These are phyloP conservation scores for Sherardia arvensis DNA, from an alignment of 257 asterid species.

Conservation along the genomic window DNA sequence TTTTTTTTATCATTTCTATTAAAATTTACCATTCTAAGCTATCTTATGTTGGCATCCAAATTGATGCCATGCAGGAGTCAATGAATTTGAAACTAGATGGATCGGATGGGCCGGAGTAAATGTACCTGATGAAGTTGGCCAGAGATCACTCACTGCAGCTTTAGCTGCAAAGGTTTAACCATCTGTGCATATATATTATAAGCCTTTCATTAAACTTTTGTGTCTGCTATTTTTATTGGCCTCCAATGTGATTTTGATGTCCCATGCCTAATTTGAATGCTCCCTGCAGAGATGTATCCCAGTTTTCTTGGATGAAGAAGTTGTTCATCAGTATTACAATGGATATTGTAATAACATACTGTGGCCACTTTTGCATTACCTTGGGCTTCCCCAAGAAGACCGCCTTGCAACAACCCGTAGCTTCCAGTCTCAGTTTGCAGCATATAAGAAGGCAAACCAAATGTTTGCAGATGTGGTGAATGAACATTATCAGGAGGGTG, in stretches of 20 bases:
- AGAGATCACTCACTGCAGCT: constrained; percentile 69
- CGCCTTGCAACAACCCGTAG: constrained; percentile 89
- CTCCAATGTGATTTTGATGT: neutral
- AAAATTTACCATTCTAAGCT: neutral
- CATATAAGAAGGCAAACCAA: constrained; percentile 77
- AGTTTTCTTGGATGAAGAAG: constrained; percentile 83
- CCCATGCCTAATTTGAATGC: neutral
- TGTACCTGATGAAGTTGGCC: constrained; percentile 84
- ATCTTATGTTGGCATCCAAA: neutral
- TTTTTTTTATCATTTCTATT: neutral
- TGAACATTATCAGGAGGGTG: constrained; percentile 70
- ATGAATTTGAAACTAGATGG: constrained; percentile 89
- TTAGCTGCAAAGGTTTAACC: constrained; percentile 66
- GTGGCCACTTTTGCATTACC: constrained; percentile 91
- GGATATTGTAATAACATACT: constrained; percentile 88
- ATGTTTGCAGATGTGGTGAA: constrained; percentile 97
- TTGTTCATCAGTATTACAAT: constrained; percentile 88
- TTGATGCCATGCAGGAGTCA: constrained; percentile 44
- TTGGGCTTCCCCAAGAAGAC: constrained; percentile 95
- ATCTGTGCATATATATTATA: neutral
- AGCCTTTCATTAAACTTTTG: neutral
- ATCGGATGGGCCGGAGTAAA: constrained; percentile 98
- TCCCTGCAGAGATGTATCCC: constrained; percentile 22
- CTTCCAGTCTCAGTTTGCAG: constrained; percentile 88
- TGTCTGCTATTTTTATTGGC: neutral